phyloP scores from a whole-genome alignment of 129 eudicot genomes.

The Flaveria linearis region DNA sequence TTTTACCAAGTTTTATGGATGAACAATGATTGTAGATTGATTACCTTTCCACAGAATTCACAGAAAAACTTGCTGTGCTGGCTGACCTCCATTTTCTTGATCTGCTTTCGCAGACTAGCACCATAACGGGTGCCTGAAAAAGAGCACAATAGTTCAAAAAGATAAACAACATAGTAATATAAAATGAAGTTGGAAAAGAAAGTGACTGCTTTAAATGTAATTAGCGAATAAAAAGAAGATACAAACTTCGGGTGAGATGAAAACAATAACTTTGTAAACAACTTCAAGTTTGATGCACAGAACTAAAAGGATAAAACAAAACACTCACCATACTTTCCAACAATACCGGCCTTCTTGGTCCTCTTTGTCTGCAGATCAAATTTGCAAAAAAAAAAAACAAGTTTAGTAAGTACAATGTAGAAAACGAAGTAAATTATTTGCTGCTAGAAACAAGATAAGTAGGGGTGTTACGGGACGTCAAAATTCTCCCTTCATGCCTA shows the following conservation, averaged over 20 bases:
- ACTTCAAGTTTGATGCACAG: neutral
- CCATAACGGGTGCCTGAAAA: conserved; percentile 89
- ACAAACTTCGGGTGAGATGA: neutral
- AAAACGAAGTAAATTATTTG: no score
- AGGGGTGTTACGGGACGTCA: neutral
- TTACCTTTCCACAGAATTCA: conserved; percentile 93
- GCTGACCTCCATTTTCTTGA: conserved; percentile 91
- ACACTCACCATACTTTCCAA: conserved; percentile 64
- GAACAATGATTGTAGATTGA: neutral
- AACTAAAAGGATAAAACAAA: neutral
- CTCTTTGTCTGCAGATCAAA: conserved; percentile 55
- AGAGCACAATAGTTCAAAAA: neutral
- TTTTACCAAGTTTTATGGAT: neutral
- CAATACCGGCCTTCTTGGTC: conserved; percentile 75
- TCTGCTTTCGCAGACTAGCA: conserved; percentile 98
- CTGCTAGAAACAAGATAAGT: no score
- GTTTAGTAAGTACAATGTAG: neutral
- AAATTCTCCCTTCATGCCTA: neutral
- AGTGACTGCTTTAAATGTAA: no score
- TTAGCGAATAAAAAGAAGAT: no score
- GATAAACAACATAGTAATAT: neutral
- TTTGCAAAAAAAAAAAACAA: conserved; percentile 10
- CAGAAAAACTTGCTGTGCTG: conserved; percentile 94
- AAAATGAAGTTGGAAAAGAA: neutral
- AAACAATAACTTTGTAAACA: neutral